Evolutionary conservation across 2,329 filamentous ascomycete species (phyloP).

Genomic region (Xylaria hypoxylon): DNA sequence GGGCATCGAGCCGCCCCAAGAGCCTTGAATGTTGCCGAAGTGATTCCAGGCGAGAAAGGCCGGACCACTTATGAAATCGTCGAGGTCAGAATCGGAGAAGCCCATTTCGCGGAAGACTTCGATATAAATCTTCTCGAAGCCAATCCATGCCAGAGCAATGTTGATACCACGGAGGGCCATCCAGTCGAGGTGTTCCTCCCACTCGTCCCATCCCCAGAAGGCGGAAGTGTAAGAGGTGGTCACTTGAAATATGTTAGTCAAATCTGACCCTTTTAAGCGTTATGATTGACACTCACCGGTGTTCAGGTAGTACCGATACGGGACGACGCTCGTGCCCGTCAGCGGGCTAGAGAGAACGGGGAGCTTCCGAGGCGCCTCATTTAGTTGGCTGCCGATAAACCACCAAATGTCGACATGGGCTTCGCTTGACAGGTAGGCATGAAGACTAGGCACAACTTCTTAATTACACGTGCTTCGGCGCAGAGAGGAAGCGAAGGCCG

Average conservation of each 20-base stretch:
- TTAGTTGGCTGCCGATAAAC: conserved; percentile 38
- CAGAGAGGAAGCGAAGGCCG: not conserved
- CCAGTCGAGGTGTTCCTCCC: conserved; percentile 41
- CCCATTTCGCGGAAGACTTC: conserved; percentile 41
- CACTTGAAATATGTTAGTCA: conserved; percentile 34
- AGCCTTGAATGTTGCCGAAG: conserved; percentile 41
- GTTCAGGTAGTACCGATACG: conserved; percentile 40
- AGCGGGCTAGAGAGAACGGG: conserved; percentile 30
- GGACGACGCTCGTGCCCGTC: conserved; percentile 36
- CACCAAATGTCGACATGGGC: conserved; percentile 40
- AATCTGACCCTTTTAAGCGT: not conserved
- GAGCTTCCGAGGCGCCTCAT: conserved; percentile 33
- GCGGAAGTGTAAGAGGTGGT: conserved; percentile 40
- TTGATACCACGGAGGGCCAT: conserved; percentile 40
- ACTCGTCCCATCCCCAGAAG: conserved; percentile 40
- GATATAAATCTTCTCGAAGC: conserved; percentile 40
- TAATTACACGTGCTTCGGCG: not conserved
- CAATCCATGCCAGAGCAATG: conserved; percentile 39
- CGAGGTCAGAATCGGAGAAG: conserved; percentile 36
- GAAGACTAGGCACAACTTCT: conserved; percentile 26
- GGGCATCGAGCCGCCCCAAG: conserved; percentile 36
- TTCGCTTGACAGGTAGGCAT: conserved; percentile 36
- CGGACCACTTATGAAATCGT: conserved; percentile 36
- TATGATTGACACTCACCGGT: conserved; percentile 31
- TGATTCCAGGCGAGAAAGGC: conserved; percentile 41